These are phyloP conservation scores for Leccinum imitatum DNA, from an alignment of 768 basidiomycete genomes.

Conservation along the genomic window DNA sequence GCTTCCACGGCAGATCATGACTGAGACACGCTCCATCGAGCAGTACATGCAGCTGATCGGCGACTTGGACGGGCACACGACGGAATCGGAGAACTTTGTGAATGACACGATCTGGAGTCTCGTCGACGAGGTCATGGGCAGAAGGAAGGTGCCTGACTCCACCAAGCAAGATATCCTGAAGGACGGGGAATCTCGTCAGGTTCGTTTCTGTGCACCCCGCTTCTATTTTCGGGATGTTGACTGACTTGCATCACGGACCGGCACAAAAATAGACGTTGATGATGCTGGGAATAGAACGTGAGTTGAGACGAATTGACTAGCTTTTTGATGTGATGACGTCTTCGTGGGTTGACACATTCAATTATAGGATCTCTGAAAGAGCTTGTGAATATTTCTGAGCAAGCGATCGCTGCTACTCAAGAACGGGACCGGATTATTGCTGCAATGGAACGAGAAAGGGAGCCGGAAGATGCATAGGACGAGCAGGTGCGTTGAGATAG, in stretches of 20 bases:
- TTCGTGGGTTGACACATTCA: not conserved
- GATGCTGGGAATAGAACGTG: slow-evolving; percentile 48
- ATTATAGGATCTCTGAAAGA: slow-evolving; percentile 33
- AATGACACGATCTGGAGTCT: slow-evolving; percentile 32
- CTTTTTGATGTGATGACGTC: not conserved
- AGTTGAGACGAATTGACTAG: slow-evolving; percentile 14
- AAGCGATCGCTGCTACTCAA: slow-evolving; percentile 29
- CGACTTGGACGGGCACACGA: slow-evolving; percentile 10
- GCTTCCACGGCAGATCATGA: slow-evolving; percentile 40
- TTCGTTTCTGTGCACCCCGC: slow-evolving; percentile 20
- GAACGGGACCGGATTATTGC: slow-evolving; percentile 31
- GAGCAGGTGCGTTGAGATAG: not conserved
- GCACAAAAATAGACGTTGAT: slow-evolving; percentile 36
- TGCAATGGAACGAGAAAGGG: slow-evolving; percentile 6
- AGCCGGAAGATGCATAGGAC: slow-evolving; percentile 2
- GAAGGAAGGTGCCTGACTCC: slow-evolving; percentile 31
- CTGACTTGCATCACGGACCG: not conserved
- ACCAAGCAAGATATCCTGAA: slow-evolving; percentile 42
- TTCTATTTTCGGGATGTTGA: not conserved
- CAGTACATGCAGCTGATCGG: slow-evolving; percentile 40
- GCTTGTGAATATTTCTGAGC: slow-evolving; percentile 35
- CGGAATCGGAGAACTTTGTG: slow-evolving; percentile 3
- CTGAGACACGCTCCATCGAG: slow-evolving; percentile 38
- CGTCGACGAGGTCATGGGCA: slow-evolving; percentile 41
- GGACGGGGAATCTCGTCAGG: slow-evolving; percentile 44